Base-by-base conservation (phyloP, 2,329 filamentous ascomycete genomes). In the Colletotrichum australisinense region DNA sequence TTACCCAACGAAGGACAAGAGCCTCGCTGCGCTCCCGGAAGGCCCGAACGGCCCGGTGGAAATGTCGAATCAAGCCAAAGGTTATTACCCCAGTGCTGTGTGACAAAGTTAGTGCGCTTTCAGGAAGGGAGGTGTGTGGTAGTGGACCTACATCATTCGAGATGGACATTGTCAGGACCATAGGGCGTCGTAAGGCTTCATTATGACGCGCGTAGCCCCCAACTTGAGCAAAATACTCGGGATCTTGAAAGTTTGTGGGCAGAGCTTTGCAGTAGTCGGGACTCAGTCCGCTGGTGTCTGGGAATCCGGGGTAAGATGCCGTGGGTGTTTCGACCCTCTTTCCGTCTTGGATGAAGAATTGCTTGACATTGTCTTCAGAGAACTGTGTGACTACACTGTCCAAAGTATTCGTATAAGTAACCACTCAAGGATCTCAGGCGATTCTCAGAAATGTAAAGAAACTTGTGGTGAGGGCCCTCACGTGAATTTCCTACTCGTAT, bases 281-380 rank as follows among this genome's bases (percentile, higher is more conserved):
- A 28, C 42, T 65, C 3, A 71, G 32, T 7, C 59, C 64, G 49
- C 38, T 57, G 49, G 26, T 9, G 12, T 63, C 26, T 2, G 67
- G n/a, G 2, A 74, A 46, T n/a, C 42, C 56, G 1, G 63, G 24
- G 0, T 22, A 12, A 3, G 49, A 35, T 3, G 56, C 38, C 84
- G 60, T 86, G 32, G 80, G 80, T 69, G 81, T 81, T 73, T 88
- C 83, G 76, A 91, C 89, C 65, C 88, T 84, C 62, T 84, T 83
- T 75, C 88, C 89, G 80, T 88, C 82, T 81, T 93, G 91, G 57
- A 92, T 84, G 79, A 92, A 93, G 81, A 90, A 86, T 76, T 90
- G 89, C 75, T 86, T 86, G 80, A 92, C 89, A 76, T 88, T 84
- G 53, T 80, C 81, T n/a, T 73, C 78, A 35, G 75, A 71, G 63